phyloP scores from a whole-genome alignment of 345 rosid species.

The Salix arbutifolia region DNA sequence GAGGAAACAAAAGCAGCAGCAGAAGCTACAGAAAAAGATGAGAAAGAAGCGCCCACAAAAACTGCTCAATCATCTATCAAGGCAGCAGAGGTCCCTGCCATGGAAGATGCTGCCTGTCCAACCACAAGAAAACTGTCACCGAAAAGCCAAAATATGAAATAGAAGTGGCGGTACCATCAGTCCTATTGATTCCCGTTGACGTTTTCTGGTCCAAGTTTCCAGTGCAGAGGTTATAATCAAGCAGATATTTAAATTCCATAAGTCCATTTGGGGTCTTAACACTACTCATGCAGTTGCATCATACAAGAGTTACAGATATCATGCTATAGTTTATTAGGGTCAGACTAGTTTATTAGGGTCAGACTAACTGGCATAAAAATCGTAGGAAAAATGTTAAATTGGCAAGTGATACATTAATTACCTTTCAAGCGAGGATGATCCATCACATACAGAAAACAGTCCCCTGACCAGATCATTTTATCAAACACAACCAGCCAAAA shows the following conservation, averaged over 20 bases:
- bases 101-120: background rate
- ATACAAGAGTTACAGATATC: background rate
- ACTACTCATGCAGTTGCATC: background rate
- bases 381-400: background rate
- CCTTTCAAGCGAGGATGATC: conserved; percentile 21
- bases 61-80: background rate
- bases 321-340: background rate
- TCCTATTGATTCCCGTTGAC: background rate
- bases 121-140: conserved; percentile 7
- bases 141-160: background rate
- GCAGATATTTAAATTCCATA: background rate
- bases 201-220: background rate
- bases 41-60: conserved; percentile 1
- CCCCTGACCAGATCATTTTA: background rate
- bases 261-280: background rate
- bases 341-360: background rate
- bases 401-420: conserved; percentile 6
- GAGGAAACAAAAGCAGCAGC: conserved; percentile 29
- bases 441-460: background rate
- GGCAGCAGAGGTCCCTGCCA: background rate
- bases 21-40: conserved; percentile 11
- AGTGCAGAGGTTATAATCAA: background rate
- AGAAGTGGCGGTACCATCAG: background rate
- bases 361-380: background rate
- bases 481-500: conserved; percentile 26